phyloP scores from a whole-genome alignment of 352 stramenopile species.

The Elongisporangium anandrum region DNA sequence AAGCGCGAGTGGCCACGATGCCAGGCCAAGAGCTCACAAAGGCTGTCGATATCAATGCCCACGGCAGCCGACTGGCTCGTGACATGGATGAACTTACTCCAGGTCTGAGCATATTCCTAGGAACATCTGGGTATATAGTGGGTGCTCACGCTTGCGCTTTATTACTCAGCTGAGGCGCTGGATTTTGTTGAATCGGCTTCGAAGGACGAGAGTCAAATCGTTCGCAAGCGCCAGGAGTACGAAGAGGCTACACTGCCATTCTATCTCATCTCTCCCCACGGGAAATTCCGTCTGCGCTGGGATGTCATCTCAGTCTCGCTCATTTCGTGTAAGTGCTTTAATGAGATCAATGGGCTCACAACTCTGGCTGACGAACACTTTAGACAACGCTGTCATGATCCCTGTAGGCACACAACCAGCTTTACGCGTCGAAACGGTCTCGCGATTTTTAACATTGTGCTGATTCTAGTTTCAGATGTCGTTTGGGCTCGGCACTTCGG shows the following conservation, averaged over 20 bases:
- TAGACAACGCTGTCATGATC: conserved; percentile 77
- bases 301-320: conserved; percentile 64
- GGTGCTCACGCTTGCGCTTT: neutral
- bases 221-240: conserved; percentile 80
- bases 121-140: neutral
- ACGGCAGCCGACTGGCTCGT: conserved; percentile 22
- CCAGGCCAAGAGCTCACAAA: conserved; percentile 22
- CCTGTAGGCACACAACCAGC: conserved; percentile 36
- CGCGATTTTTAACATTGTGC: conserved; percentile 1
- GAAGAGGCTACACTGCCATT: conserved; percentile 77
- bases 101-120: conserved; percentile 19
- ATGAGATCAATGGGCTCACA: too few relatives aligned
- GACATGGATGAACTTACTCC: conserved; percentile 81
- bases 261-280: conserved; percentile 69
- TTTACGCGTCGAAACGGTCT: neutral
- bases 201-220: conserved; percentile 84
- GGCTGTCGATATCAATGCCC: conserved; percentile 20
- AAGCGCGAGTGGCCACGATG: conserved; percentile 33
- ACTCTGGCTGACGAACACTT: too few relatives aligned
- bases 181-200: conserved; percentile 74
- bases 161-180: conserved; percentile 49
- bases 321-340: conserved; percentile 54
- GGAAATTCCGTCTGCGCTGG: conserved; percentile 76
- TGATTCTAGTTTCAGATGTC: conserved; percentile 59
- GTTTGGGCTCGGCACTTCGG: conserved; percentile 26